Conservation (phyloP, 768 basidiomycete genomes). For the Mycena latifolia region DNA sequence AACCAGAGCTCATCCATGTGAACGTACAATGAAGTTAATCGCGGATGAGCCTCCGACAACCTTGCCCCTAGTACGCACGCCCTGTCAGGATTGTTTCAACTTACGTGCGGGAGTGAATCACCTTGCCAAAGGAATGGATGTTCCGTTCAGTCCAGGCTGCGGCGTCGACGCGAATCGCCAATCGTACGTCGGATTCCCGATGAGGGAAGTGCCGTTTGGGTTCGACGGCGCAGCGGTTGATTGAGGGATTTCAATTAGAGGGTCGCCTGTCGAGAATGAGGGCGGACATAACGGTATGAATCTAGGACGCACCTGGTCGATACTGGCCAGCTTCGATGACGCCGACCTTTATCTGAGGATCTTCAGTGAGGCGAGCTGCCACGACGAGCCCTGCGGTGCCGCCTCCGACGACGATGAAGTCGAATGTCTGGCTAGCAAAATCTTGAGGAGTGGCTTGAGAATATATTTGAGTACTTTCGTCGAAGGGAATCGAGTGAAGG, state of each 20-base stretch:
- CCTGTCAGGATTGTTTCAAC: too few species aligned
- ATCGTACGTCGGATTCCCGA: not conserved
- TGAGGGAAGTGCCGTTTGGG: not conserved
- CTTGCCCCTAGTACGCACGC: not conserved
- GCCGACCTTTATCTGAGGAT: not conserved
- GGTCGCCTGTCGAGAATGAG: too few species aligned
- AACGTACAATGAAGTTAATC: not conserved
- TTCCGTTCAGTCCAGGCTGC: not conserved
- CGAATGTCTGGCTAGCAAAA: not conserved
- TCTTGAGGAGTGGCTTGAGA: not conserved
- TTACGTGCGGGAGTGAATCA: too few species aligned
- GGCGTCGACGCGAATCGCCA: not conserved
- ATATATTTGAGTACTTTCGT: not conserved
- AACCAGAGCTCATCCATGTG: not conserved
- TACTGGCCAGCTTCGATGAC: constrained; percentile 1
- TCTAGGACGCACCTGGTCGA: too few species aligned
- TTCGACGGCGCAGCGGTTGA: not conserved
- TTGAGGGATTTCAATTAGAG: not conserved
- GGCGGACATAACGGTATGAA: too few species aligned
- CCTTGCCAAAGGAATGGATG: not conserved
- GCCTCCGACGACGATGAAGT: not conserved
- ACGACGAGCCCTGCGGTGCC: not conserved
- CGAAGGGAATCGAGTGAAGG: not conserved
- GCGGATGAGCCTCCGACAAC: not conserved
- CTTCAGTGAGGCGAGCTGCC: not conserved